A percentile compares a stretch with the other conserved stretches of the same genome.
phyloP scores from a whole-genome alignment of 345 rosid genomes.

The Jatropha curcas region DNA sequence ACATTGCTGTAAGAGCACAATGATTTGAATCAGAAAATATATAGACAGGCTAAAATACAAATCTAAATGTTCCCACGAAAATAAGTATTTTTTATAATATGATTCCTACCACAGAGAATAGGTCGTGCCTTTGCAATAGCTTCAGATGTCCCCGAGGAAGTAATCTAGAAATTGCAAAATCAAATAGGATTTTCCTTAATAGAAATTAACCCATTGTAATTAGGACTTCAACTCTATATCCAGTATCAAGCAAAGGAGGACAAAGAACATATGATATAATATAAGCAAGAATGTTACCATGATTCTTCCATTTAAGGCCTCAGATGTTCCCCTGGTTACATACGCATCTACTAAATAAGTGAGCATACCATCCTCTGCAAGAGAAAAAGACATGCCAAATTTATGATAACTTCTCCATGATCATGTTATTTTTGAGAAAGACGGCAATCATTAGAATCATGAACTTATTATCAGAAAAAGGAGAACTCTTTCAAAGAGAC shows the following conservation, averaged over 20 bases:
- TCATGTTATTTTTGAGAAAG: constrained; percentile 3
- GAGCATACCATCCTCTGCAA: constrained; percentile 54
- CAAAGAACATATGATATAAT: neutral
- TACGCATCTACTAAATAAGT: constrained; percentile 63
- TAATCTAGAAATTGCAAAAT: constrained; percentile 43
- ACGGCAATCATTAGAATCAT: constrained; percentile 11
- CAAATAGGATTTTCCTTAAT: neutral
- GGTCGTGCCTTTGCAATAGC: constrained; percentile 71
- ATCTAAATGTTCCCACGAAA: neutral
- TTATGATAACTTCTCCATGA: constrained; percentile 4
- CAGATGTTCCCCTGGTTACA: constrained; percentile 62
- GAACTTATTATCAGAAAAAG: neutral
- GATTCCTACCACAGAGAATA: constrained; percentile 65
- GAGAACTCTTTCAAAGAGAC: neutral
- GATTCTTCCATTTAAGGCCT: constrained; percentile 56
- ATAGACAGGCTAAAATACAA: constrained; percentile 11
- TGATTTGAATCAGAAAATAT: constrained; percentile 15
- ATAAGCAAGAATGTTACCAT: constrained; percentile 45
- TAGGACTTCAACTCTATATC: neutral
- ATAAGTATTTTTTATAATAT: constrained; percentile 5
- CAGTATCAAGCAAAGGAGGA: constrained; percentile 7
- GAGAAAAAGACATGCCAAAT: constrained; percentile 19
- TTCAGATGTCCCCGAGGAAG: constrained; percentile 77
- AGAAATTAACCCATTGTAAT: neutral
- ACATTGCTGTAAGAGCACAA: constrained; percentile 59